Percentiles rank a stretch among this genome's conserved stretches.
These are phyloP conservation scores for Rhodotorula graminis DNA, from an alignment of 768 basidiomycete species.

Conservation along the genomic window DNA sequence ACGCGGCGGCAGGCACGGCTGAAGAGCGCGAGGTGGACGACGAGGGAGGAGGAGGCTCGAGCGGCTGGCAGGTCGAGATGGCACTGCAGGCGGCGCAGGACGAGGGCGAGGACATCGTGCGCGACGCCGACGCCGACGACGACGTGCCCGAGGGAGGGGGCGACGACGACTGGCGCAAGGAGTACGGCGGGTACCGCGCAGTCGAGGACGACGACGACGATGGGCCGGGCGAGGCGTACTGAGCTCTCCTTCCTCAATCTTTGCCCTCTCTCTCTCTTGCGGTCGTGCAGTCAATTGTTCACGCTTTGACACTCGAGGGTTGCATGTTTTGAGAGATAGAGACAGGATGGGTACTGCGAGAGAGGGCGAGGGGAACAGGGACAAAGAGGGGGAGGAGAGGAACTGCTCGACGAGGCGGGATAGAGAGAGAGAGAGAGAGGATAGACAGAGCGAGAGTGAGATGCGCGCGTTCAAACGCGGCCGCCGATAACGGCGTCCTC, in stretches of 20 bases:
- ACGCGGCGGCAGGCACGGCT: background rate
- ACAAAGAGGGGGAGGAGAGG: background rate
- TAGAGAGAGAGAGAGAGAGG: background rate
- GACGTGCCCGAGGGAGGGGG: background rate
- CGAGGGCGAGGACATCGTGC: slow-evolving; percentile 6
- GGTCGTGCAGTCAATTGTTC: background rate
- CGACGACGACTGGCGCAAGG: background rate
- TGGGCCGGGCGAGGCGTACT: slow-evolving; percentile 5
- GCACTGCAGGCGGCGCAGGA: slow-evolving; percentile 8
- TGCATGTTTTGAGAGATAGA: background rate
- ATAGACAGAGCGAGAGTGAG: no score
- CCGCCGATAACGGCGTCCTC: slow-evolving; percentile 34
- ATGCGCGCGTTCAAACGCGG: slow-evolving; percentile 24
- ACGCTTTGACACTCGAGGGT: background rate
- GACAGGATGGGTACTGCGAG: background rate
- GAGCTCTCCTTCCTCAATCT: background rate
- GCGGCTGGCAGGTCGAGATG: background rate
- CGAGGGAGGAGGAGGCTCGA: background rate
- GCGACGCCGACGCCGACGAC: background rate
- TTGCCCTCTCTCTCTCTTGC: background rate
- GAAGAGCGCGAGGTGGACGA: background rate
- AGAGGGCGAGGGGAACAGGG: background rate
- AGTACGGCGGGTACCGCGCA: background rate
- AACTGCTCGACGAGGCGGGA: no score
- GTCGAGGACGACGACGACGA: slow-evolving; percentile 1